Conservation (phyloP, 208 protist species). For the Zelonia costaricensis region DNA sequence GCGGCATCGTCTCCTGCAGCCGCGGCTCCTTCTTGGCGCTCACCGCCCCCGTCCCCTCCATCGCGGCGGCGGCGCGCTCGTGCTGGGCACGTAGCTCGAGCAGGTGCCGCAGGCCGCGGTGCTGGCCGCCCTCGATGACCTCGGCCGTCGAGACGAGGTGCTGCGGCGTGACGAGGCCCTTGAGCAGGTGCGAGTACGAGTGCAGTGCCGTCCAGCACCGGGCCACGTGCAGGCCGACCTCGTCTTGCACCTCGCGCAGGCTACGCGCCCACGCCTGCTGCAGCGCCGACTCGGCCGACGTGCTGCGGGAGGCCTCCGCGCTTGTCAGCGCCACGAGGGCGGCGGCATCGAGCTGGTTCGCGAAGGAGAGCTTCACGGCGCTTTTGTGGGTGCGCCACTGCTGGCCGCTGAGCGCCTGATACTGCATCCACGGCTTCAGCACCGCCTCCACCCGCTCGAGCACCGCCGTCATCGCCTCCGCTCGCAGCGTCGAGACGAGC, state of each 20-base stretch:
- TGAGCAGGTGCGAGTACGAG: slow-evolving; percentile 65
- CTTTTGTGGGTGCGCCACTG: slow-evolving; percentile 46
- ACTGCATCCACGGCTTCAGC: slow-evolving; percentile 48
- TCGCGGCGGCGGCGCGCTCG: slow-evolving; percentile 32
- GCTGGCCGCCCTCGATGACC: slow-evolving; percentile 48
- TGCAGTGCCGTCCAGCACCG: slow-evolving; percentile 61
- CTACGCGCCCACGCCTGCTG: slow-evolving; percentile 55
- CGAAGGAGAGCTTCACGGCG: slow-evolving; percentile 66
- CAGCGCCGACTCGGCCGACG: slow-evolving; percentile 31
- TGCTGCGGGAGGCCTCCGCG: slow-evolving; percentile 52
- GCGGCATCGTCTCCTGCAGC: slow-evolving; percentile 62
- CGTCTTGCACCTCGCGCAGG: slow-evolving; percentile 80
- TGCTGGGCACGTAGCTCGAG: slow-evolving; percentile 59
- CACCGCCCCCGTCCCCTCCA: slow-evolving; percentile 30
- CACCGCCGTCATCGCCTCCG: slow-evolving; percentile 41
- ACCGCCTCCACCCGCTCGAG: slow-evolving; percentile 53
- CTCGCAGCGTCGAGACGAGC: slow-evolving; percentile 41
- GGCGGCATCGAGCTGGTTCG: slow-evolving; percentile 38
- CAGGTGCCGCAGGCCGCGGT: slow-evolving; percentile 74
- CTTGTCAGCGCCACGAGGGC: slow-evolving; percentile 39
- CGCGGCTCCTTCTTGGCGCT: slow-evolving; percentile 39
- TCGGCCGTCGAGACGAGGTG: slow-evolving; percentile 52
- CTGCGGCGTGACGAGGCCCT: slow-evolving; percentile 64
- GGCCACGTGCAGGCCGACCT: slow-evolving; percentile 60
- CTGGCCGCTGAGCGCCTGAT: slow-evolving; percentile 50